Conservation (phyloP, 1,139 yeast genomes). For the Kurtzmaniella quercitrusa region DNA sequence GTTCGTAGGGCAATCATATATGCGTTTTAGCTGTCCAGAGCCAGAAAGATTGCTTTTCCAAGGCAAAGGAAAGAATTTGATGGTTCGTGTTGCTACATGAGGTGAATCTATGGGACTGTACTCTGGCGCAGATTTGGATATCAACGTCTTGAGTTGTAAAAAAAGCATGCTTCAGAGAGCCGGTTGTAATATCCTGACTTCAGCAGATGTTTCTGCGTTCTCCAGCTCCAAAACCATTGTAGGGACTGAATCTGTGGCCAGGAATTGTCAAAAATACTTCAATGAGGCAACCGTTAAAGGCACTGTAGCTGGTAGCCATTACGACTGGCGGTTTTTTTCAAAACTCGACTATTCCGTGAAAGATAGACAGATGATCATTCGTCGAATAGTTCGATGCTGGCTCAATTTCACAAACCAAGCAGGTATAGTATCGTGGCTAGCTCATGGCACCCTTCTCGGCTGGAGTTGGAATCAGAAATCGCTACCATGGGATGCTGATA, state of each 20-base stretch:
- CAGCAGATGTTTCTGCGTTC: background rate
- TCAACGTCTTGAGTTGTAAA: background rate
- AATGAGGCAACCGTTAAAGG: slow-evolving; percentile 16
- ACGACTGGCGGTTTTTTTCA: slow-evolving; percentile 21
- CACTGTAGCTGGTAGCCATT: slow-evolving; percentile 16
- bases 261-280: slow-evolving; percentile 14
- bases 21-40: background rate
- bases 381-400: slow-evolving; percentile 27
- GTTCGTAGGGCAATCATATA: slow-evolving; percentile 1
- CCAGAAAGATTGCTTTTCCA: slow-evolving; percentile 1
- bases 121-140: background rate
- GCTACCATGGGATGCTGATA: slow-evolving; percentile 61
- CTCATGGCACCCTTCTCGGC: slow-evolving; percentile 57
- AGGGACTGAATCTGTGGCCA: background rate
- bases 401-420: slow-evolving; percentile 40
- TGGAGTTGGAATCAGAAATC: slow-evolving; percentile 60
- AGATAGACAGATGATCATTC: slow-evolving; percentile 4
- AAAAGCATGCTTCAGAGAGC: background rate
- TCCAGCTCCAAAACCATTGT: background rate
- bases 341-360: background rate
- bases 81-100: background rate
- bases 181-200: background rate
- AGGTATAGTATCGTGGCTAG: slow-evolving; percentile 50
- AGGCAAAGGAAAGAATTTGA: background rate
- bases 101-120: background rate